Percentiles rank a stretch among this genome's conserved stretches.
Evolutionary conservation across 805 yeast species (phyloP).

Genomic region (Tetrapisispora fleetii): DNA sequence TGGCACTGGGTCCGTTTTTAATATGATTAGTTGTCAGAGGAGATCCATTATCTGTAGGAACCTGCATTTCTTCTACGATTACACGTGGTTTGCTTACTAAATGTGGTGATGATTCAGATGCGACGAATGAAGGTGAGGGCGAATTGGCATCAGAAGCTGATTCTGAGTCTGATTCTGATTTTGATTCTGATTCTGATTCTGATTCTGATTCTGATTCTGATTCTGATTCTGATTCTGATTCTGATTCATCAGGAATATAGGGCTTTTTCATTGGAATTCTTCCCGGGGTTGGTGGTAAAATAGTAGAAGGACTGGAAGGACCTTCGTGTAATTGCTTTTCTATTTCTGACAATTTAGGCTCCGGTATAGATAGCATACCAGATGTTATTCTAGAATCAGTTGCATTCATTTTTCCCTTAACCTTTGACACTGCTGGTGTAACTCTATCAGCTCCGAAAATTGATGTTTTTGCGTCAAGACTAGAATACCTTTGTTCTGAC

Average conservation of each 20-base stretch:
- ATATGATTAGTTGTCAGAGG: slow-evolving; percentile 19
- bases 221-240: slow-evolving; percentile 1
- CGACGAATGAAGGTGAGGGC: neutral
- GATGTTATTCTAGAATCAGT: slow-evolving; percentile 32
- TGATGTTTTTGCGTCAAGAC: neutral
- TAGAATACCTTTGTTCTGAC: slow-evolving; percentile 14
- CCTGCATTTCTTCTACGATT: neutral
- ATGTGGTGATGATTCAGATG: neutral
- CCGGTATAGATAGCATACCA: slow-evolving; percentile 37
- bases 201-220: too few relatives aligned
- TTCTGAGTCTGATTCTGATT: slow-evolving; percentile 3
- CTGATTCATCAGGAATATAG: slow-evolving; percentile 10
- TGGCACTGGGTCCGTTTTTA: neutral
- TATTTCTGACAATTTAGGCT: slow-evolving; percentile 34
- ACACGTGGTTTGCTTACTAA: neutral
- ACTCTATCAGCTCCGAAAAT: neutral
- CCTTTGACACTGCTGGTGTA: neutral
- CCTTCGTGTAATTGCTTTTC: slow-evolving; percentile 33
- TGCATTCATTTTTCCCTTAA: slow-evolving; percentile 3
- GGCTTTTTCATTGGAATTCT: slow-evolving; percentile 31
- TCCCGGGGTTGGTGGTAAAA: slow-evolving; percentile 25
- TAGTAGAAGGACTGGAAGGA: slow-evolving; percentile 29
- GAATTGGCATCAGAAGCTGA: neutral
- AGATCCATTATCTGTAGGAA: slow-evolving; percentile 18
- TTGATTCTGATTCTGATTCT: too few relatives aligned